These are phyloP conservation scores for Apiotrichum laibachii DNA, from an alignment of 1,284 basidiomycete species.

Conservation along the genomic window DNA sequence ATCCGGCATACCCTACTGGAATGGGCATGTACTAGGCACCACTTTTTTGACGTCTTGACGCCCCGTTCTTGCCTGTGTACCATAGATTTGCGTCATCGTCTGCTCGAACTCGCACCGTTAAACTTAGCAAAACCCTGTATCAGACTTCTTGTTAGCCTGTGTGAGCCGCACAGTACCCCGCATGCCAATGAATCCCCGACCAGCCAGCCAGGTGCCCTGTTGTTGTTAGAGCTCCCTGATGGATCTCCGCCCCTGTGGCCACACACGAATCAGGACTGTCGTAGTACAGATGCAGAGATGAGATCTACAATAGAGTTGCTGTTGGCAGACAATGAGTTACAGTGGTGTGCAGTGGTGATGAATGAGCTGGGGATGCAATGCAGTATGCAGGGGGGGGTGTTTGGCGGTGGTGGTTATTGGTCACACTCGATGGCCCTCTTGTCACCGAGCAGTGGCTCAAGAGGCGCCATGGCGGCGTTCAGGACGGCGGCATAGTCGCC, in stretches of 20 bases:
- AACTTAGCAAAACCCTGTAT: background rate
- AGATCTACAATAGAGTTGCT: no score
- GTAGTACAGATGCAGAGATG: no score
- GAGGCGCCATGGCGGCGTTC: background rate
- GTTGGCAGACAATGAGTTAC: no score
- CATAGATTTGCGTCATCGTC: background rate
- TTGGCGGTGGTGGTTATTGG: background rate
- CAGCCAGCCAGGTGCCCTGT: no score
- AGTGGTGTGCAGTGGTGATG: background rate
- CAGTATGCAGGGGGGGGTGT: background rate
- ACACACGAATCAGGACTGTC: no score
- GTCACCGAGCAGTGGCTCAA: background rate
- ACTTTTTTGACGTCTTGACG: no score
- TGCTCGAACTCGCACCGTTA: background rate
- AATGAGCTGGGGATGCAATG: background rate
- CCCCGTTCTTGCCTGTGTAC: no score
- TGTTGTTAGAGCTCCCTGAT: no score
- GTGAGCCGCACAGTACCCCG: no score
- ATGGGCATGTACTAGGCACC: constrained; percentile 1
- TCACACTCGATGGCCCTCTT: background rate
- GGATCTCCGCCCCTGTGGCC: no score
- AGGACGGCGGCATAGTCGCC: background rate
- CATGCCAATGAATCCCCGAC: no score
- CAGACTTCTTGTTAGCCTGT: no score
- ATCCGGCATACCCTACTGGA: background rate